A percentile compares a stretch with the other conserved stretches of the same genome.
Evolutionary conservation across 768 basidiomycete species (phyloP).

Genomic region (Boletus rubescentipes): DNA sequence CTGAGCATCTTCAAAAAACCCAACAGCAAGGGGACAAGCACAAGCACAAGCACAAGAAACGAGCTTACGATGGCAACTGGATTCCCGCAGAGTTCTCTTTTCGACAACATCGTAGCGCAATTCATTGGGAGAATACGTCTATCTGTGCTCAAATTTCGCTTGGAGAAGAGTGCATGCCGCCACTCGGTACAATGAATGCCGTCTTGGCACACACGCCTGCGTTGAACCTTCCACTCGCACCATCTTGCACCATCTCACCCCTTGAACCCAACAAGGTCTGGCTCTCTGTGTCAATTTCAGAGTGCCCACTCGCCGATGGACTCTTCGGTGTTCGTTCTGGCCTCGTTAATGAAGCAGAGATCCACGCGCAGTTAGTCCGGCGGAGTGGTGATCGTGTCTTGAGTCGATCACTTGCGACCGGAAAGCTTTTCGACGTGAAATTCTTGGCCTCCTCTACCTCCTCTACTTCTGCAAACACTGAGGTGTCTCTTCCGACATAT

Average conservation of each 20-base stretch:
- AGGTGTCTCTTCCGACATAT: constrained; percentile 5
- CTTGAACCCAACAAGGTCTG: background rate
- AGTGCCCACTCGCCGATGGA: constrained; percentile 15
- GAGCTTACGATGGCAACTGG: background rate
- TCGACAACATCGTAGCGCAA: background rate
- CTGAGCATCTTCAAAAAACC: no score
- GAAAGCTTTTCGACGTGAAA: constrained; percentile 19
- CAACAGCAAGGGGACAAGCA: no score
- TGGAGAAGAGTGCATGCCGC: background rate
- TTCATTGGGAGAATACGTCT: constrained; percentile 15
- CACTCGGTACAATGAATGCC: constrained; percentile 1
- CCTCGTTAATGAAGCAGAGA: background rate
- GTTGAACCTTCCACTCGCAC: background rate
- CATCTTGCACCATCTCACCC: background rate
- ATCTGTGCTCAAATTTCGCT: constrained; percentile 13
- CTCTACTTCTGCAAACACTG: background rate
- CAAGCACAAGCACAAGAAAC: background rate
- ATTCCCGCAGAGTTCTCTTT: constrained; percentile 10
- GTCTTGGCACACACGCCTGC: constrained; percentile 2
- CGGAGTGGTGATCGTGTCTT: constrained; percentile 9
- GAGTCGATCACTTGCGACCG: constrained; percentile 15
- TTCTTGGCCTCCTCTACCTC: constrained; percentile 14
- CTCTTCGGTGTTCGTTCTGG: constrained; percentile 5
- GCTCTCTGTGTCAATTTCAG: constrained; percentile 16
- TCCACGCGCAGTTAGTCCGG: constrained; percentile 1